Base-by-base conservation (phyloP, 169 alveolate genomes). In the Plasmodium berghei region DNA sequence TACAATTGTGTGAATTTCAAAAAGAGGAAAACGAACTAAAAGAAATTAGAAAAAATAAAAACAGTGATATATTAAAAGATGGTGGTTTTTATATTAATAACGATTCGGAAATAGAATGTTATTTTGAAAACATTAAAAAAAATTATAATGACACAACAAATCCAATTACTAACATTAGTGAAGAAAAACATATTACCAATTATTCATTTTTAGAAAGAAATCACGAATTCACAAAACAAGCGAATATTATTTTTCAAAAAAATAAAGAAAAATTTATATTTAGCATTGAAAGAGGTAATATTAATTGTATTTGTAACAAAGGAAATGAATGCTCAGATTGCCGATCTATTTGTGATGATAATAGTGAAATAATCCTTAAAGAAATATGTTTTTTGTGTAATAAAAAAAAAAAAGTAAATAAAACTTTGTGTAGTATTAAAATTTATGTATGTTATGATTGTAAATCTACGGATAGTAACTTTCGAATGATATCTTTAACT, bases 361-460 rank as follows among this genome's bases (percentile, higher is more conserved):
- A 16, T 52, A 16, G 59, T 52, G 59, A 52, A 52, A 24, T 72
- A 1, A 75, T 63, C 9, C 14, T 48, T 26, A 42, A 66, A 67
- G 72, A 83, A 12, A 26, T 66, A 8, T 83, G 90, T 48, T 83
- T 64, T 46, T 18, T 83, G 10, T 83, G 90, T 42, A 67, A 83
- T 12, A 83, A 83, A 55, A 83, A 67, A 56, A 83, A 83, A n/a
- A 83, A 83, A 10, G 28, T 54, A n/a, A 83, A 83, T 20, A 69
- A 83, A 69, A 28, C 49, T 6, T 18, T 83, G n/a, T 28, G 45
- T 67, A 48, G 20, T 66, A 58, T 69, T 18, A 83, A 83, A 20
- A 83, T 83, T 18, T 67, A 83, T 61, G 5, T 83, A 10, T 83
- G 90, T 59, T 56, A 83, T 46, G 90, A 83, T 22, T 83, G 90